phyloP scores from a whole-genome alignment of 768 basidiomycete species.

The Xerocomellus chrysenteron region DNA sequence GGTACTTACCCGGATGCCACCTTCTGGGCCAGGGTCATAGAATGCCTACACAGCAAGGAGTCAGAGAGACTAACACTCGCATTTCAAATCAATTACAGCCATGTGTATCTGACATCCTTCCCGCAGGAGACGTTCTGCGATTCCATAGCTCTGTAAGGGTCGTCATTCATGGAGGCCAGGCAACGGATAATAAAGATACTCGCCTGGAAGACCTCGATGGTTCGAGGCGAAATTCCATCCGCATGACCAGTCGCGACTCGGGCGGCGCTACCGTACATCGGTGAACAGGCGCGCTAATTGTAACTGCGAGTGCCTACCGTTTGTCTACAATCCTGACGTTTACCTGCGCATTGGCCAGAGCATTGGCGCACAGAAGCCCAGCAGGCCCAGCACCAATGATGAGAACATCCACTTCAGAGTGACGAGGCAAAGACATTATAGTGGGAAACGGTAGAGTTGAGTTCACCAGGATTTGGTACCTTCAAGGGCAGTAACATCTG shows the following conservation, averaged over 20 bases:
- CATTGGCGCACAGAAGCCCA: slow-evolving; percentile 45
- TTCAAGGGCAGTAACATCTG: background rate
- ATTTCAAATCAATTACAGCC: slow-evolving; percentile 45
- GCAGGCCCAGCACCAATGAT: slow-evolving; percentile 45
- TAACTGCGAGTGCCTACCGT: slow-evolving; percentile 25
- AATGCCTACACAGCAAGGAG: slow-evolving; percentile 52
- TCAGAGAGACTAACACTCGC: background rate
- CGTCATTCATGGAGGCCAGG: background rate
- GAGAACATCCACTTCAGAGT: slow-evolving; percentile 39
- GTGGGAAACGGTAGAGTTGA: background rate
- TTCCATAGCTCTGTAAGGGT: slow-evolving; percentile 63
- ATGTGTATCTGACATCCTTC: slow-evolving; percentile 67
- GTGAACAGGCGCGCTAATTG: background rate
- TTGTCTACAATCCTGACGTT: slow-evolving; percentile 42
- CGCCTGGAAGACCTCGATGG: slow-evolving; percentile 47
- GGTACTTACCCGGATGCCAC: slow-evolving; percentile 55
- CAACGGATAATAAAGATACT: background rate
- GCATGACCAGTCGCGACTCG: slow-evolving; percentile 28
- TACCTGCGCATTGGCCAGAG: slow-evolving; percentile 36
- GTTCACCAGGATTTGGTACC: background rate
- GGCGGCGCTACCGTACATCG: slow-evolving; percentile 9
- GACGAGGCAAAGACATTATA: slow-evolving; percentile 13
- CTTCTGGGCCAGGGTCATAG: slow-evolving; percentile 62
- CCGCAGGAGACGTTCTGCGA: slow-evolving; percentile 57
- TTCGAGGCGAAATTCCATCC: slow-evolving; percentile 28